Conservation (phyloP, 805 yeast genomes). For the Candida nonsorbophila region DNA sequence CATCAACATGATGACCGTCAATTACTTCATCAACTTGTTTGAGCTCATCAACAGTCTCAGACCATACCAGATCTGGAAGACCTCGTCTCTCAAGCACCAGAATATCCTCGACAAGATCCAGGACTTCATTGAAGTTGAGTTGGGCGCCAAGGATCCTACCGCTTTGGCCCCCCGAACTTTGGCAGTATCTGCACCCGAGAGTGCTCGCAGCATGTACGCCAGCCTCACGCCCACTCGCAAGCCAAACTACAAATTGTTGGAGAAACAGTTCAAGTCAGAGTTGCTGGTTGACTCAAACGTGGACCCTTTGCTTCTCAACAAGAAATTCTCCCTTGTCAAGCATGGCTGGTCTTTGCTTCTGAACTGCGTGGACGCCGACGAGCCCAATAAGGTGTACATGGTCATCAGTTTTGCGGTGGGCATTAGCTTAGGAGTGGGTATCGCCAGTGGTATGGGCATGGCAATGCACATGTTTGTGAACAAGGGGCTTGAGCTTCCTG, state of each 20-base stretch:
- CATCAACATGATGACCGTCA: conserved; percentile 33
- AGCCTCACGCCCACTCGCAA: conserved; percentile 15
- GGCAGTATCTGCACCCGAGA: neutral
- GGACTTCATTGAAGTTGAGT: conserved; percentile 22
- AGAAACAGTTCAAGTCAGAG: conserved; percentile 22
- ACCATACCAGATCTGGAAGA: conserved; percentile 37
- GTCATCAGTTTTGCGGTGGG: conserved; percentile 32
- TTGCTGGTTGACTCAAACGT: conserved; percentile 11
- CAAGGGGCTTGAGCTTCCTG: no score
- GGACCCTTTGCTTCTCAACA: conserved; percentile 9
- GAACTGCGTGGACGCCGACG: neutral
- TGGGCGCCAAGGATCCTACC: conserved; percentile 2
- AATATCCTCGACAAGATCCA: conserved; percentile 19
- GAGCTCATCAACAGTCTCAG: conserved; percentile 26
- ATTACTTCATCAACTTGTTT: conserved; percentile 34
- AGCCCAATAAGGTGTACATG: conserved; percentile 15
- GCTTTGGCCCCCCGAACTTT: neutral
- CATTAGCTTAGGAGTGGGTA: conserved; percentile 28
- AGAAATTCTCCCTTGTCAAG: no score
- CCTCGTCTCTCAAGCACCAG: conserved; percentile 23
- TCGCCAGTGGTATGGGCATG: conserved; percentile 23
- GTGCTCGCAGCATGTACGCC: conserved; percentile 13
- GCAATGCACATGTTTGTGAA: no score
- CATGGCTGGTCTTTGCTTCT: neutral
- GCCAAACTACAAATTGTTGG: conserved; percentile 23